Evolutionary conservation across 129 eudicot species (phyloP).

Genomic region (Scalesia atractyloides): DNA sequence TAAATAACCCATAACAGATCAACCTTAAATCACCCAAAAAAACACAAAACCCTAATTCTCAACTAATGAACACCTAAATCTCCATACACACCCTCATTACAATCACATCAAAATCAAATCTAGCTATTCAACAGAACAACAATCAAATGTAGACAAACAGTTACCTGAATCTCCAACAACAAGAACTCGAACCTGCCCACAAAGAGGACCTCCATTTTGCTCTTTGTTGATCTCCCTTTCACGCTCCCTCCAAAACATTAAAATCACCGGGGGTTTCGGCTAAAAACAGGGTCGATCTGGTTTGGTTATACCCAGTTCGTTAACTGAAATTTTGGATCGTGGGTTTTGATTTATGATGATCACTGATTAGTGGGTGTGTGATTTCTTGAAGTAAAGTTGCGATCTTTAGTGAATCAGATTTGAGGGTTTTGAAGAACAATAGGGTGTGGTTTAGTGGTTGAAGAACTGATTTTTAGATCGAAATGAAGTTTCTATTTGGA

Average conservation of each 20-base stretch:
- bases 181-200: constrained; percentile 94
- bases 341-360: constrained; percentile 11
- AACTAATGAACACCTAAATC: neutral
- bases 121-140: neutral
- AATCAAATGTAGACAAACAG: neutral
- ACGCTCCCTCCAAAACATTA: constrained; percentile 89
- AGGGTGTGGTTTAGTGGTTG: constrained; percentile 3
- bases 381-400: neutral
- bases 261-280: constrained; percentile 10
- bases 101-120: constrained; percentile 23
- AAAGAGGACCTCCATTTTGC: constrained; percentile 65
- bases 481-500: neutral
- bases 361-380: neutral
- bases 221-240: constrained; percentile 75
- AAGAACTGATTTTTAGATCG: constrained; percentile 3
- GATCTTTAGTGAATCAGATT: neutral
- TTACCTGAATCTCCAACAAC: constrained; percentile 94
- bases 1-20: constrained; percentile 22
- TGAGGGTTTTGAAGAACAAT: constrained; percentile 14
- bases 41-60: neutral
- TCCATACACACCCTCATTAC: neutral
- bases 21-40: neutral
- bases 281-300: constrained; percentile 17
- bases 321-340: constrained; percentile 13
- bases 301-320: constrained; percentile 4